Evolutionary conservation across 2,329 filamentous ascomycete species (phyloP).

Genomic region (Trichoderma gracile): DNA sequence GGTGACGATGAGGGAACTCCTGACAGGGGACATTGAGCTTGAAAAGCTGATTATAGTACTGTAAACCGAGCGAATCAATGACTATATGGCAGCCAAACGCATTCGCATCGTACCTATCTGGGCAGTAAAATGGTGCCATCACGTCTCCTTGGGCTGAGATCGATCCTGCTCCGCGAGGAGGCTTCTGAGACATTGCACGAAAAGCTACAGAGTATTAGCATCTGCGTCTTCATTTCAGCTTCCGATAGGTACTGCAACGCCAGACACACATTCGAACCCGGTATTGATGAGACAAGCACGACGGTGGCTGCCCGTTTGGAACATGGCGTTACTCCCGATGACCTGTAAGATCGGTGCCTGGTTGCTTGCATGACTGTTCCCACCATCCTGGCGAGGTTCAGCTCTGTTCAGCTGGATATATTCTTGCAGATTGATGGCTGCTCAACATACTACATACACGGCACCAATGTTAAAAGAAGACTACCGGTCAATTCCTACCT

Average conservation of each 20-base stretch:
- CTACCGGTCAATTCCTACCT: no score
- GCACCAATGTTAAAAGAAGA: not conserved
- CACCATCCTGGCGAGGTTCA: not conserved
- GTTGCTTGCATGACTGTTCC: slow-evolving; percentile 11
- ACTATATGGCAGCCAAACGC: no score
- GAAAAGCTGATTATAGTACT: not conserved
- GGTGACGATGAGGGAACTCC: not conserved
- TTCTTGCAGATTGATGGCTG: not conserved
- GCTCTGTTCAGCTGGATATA: not conserved
- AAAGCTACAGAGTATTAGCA: no score
- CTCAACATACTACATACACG: not conserved
- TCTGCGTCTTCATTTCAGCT: not conserved
- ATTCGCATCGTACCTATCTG: no score
- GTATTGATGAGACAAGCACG: not conserved
- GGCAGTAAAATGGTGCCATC: no score
- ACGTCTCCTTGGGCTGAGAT: no score
- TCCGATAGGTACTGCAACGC: not conserved
- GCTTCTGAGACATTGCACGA: not conserved
- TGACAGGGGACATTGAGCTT: not conserved
- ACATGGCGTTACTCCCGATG: not conserved
- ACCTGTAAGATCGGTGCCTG: slow-evolving; percentile 9
- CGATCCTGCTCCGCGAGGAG: no score
- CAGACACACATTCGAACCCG: not conserved
- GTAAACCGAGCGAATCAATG: not conserved
- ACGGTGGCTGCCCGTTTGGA: not conserved